These are phyloP conservation scores for Poronia punctata DNA, from an alignment of 495 filamentous ascomycete genomes.

Conservation along the genomic window DNA sequence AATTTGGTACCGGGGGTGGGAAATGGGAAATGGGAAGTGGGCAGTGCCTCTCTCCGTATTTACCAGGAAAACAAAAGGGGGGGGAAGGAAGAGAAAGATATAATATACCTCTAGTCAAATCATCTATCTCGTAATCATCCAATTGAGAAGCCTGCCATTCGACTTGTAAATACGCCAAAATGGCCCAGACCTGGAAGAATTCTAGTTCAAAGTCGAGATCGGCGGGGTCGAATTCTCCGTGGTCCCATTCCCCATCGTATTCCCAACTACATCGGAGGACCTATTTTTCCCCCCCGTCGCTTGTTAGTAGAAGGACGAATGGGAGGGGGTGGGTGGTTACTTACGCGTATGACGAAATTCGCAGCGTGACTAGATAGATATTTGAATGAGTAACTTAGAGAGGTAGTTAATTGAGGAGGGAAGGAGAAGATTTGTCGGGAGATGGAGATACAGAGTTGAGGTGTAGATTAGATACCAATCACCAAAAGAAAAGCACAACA, in stretches of 20 bases:
- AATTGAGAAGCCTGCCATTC: slow-evolving; percentile 24
- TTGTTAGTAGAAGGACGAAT: too few species aligned
- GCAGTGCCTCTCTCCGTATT: too few species aligned
- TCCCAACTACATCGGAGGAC: slow-evolving; percentile 21
- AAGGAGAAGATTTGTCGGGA: neutral
- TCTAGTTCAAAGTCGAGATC: slow-evolving; percentile 16
- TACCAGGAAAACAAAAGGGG: too few species aligned
- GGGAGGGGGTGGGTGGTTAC: too few species aligned
- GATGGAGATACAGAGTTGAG: too few species aligned
- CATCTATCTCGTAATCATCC: slow-evolving; percentile 16
- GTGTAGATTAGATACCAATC: too few species aligned
- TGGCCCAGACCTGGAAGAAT: slow-evolving; percentile 21
- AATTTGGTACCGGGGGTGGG: too few species aligned
- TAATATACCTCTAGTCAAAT: slow-evolving; percentile 1
- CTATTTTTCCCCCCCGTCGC: too few species aligned
- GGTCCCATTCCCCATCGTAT: slow-evolving; percentile 20
- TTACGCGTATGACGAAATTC: slow-evolving; percentile 18
- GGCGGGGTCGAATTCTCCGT: slow-evolving; percentile 17
- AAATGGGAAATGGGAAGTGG: too few species aligned
- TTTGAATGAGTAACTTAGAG: neutral
- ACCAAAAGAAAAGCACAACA: too few species aligned
- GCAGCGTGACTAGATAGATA: slow-evolving; percentile 10
- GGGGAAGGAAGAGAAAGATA: neutral
- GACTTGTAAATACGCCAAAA: slow-evolving; percentile 20
- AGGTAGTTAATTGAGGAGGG: neutral